Percentiles rank a stretch among this genome's conserved stretches.
Conservation (phyloP, 2,329 filamentous ascomycete species). For the Ceratocystis cubensis region DNA sequence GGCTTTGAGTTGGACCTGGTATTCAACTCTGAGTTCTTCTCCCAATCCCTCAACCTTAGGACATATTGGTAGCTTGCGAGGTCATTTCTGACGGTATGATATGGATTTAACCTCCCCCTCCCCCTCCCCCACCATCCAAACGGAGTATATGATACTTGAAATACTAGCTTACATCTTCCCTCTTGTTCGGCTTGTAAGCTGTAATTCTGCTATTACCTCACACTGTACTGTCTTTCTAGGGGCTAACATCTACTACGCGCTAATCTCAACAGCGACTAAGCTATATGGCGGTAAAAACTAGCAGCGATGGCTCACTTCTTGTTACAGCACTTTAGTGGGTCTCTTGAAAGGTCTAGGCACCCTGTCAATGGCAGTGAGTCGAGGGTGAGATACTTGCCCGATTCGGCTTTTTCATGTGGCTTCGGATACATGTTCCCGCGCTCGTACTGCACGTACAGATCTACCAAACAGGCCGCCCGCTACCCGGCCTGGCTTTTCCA, state of each 20-base stretch:
- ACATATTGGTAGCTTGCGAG: too few species aligned
- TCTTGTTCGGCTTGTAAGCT: neutral
- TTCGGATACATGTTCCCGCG: neutral
- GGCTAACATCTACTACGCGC: neutral
- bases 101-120: neutral
- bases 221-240: neutral
- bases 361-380: too few species aligned
- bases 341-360: neutral
- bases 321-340: neutral
- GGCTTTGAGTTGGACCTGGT: neutral
- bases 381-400: neutral
- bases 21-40: neutral
- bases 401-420: neutral
- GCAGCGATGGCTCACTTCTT: neutral
- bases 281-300: neutral
- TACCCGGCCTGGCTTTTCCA: conserved; percentile 10
- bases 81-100: neutral
- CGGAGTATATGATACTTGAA: neutral
- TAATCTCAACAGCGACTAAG: neutral
- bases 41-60: neutral
- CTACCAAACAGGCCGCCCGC: neutral
- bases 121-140: too few species aligned
- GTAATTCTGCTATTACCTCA: neutral
- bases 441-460: neutral
- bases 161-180: neutral